Evolutionary conservation across 2,329 filamentous ascomycete genomes (phyloP).

Genomic region (Neonectria magnoliae): DNA sequence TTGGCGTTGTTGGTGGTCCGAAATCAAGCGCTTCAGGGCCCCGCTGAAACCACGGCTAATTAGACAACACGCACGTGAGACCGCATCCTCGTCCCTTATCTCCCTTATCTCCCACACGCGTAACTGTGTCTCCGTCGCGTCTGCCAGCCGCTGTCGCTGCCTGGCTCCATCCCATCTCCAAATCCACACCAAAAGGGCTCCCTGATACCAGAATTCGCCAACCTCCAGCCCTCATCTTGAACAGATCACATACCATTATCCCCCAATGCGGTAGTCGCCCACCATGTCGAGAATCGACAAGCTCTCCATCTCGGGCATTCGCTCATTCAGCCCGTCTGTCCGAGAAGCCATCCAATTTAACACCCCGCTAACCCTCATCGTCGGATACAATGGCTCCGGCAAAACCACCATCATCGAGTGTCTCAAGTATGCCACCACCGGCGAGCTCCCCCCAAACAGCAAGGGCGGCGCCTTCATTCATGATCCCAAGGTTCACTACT

Average conservation of each 20-base stretch:
- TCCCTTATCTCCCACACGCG: conserved; percentile 12
- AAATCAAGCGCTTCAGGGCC: neutral
- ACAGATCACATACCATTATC: neutral
- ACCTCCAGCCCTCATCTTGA: neutral
- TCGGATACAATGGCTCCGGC: conserved; percentile 95
- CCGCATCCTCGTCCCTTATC: conserved; percentile 14
- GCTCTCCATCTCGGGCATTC: conserved; percentile 82
- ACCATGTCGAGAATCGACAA: conserved; percentile 86
- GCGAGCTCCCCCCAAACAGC: conserved; percentile 91
- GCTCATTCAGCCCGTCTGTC: conserved; percentile 83
- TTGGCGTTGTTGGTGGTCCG: neutral
- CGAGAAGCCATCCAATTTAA: conserved; percentile 88
- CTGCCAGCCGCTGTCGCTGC: conserved; percentile 2
- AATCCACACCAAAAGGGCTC: neutral
- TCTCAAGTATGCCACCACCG: conserved; percentile 97
- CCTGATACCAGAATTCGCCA: neutral
- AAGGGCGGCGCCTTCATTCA: conserved; percentile 94
- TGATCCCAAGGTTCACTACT: conserved; percentile 79
- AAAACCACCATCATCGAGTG: conserved; percentile 99
- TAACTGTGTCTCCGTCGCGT: conserved; percentile 6
- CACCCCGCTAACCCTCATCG: conserved; percentile 92
- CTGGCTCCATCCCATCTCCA: neutral
- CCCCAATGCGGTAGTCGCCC: conserved; percentile 30
- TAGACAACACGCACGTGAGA: conserved; percentile 8
- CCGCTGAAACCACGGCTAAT: conserved; percentile 10